A percentile compares a stretch with the other conserved stretches of the same genome.
phyloP scores from a whole-genome alignment of 495 filamentous ascomycete species.

The Lichenothelia convexa region DNA sequence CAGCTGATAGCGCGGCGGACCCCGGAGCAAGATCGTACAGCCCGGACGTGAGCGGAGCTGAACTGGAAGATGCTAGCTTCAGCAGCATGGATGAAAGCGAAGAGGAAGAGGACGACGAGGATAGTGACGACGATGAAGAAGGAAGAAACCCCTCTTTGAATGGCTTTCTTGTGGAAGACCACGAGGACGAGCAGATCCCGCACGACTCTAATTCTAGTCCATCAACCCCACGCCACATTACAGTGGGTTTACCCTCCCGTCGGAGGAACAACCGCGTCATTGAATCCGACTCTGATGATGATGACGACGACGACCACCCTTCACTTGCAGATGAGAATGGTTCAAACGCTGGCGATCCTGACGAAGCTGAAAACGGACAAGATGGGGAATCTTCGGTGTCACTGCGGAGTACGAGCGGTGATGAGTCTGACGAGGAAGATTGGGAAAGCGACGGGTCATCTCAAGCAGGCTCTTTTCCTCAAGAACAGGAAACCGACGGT shows the following conservation, averaged over 20 bases:
- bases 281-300: constrained; percentile 8
- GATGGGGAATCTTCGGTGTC: background rate
- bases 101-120: constrained; percentile 6
- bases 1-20: constrained; percentile 15
- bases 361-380: constrained; percentile 5
- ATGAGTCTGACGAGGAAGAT: constrained; percentile 8
- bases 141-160: constrained; percentile 18
- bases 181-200: constrained; percentile 1
- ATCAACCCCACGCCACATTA: constrained; percentile 4
- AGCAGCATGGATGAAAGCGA: constrained; percentile 14
- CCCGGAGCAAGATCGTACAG: constrained; percentile 13
- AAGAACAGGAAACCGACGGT: constrained; percentile 11
- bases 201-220: constrained; percentile 7
- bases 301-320: constrained; percentile 10
- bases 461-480: background rate
- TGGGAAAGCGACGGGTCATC: constrained; percentile 2
- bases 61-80: constrained; percentile 10
- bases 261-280: constrained; percentile 10
- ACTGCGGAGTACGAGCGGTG: constrained; percentile 7
- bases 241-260: background rate
- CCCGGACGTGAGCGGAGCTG: constrained; percentile 13
- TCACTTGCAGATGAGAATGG: constrained; percentile 7
- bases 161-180: constrained; percentile 19
- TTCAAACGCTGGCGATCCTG: constrained; percentile 2
- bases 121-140: constrained; percentile 6